Evolutionary conservation across 2,329 filamentous ascomycete genomes (phyloP), one percentile per base, ranked within the genome.

Genomic region (Aspergillus ibericus): DNA sequence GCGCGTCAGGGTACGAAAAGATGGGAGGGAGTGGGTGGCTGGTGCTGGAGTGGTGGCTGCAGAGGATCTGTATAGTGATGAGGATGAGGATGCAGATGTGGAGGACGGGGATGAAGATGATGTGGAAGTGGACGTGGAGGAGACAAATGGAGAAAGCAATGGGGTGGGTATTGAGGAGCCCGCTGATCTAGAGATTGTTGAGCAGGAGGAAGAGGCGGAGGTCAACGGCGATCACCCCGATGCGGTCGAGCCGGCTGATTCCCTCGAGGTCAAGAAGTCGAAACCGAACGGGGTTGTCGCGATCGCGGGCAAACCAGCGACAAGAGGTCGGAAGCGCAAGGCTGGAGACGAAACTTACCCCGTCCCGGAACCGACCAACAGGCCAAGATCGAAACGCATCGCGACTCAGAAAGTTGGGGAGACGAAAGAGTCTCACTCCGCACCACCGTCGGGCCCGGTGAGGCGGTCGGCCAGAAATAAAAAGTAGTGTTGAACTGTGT

Each of bases 391-490:
- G 10, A 72, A 72, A 57, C 60, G 67, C 15, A 44, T 68, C 34
- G 67, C 66, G 22, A 58, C 65, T 20, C 62, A 65, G 36, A 70
- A 68, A 47, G 57, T 50, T 7, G 65, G 59, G 22, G 57, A 60
- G 22, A 34, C 36, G 6, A 55, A 52, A 22, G 52, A 52, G 4
- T 35, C 18, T 35, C 57, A 58, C 25, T 54, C 64, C 25, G 46
- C 57, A 9, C 51, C 57, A 9, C 51, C 70, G 4, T 58, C 70
- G 48, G 62, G 56, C 8, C 60, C 66, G 1, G 63, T 68, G 38
- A 70, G 71, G 18, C 63, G 71, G 27, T 74, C 72, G 15, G 47
- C 71, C 8, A 68, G 71, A 36, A 66, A 70, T 58, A 72, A 65
- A 47, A 66, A 59, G 25, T 56, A 54, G 48, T 48, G n/a, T 18